A percentile compares a stretch with the other conserved stretches of the same genome.
These are phyloP conservation scores for Ophiostoma sp. DNA, from an alignment of 2,329 filamentous ascomycete species.

Conservation along the genomic window DNA sequence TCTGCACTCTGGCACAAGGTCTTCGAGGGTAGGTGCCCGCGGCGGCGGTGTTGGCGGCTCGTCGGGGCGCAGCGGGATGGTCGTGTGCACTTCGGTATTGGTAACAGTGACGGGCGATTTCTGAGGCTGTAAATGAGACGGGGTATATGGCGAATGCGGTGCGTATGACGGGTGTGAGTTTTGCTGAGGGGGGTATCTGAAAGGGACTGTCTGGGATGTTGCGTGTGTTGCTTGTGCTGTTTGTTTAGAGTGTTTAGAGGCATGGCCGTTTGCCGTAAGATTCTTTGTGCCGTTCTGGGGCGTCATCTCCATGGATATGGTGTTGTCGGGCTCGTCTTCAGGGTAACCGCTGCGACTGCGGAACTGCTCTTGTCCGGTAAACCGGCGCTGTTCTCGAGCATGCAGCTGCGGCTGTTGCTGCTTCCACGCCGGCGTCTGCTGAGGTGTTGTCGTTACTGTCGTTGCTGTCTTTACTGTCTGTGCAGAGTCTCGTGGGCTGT, in stretches of 20 bases:
- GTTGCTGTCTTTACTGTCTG: constrained; percentile 22
- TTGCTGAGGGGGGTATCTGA: not conserved
- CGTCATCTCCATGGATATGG: constrained; percentile 24
- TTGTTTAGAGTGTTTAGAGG: not conserved
- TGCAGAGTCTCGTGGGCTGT: constrained; percentile 7
- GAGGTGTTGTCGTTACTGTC: constrained; percentile 20
- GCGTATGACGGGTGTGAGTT: not conserved
- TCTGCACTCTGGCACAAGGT: constrained; percentile 47
- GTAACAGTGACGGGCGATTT: not conserved
- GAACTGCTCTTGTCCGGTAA: constrained; percentile 22
- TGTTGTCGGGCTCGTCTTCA: constrained; percentile 13
- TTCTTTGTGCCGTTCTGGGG: not conserved
- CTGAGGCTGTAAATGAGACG: not conserved
- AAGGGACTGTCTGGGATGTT: not conserved
- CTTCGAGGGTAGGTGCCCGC: constrained; percentile 37
- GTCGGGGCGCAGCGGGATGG: constrained; percentile 19
- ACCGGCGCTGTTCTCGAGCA: constrained; percentile 19
- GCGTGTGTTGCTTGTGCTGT: not conserved
- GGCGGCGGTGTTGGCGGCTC: constrained; percentile 17
- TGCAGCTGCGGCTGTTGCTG: constrained; percentile 27
- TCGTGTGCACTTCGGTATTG: constrained; percentile 14
- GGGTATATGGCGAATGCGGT: constrained; percentile 12
- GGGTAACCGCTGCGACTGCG: constrained; percentile 21
- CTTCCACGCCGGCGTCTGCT: constrained; percentile 29
- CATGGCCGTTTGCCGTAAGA: not conserved